Base-by-base conservation (phyloP, 1,139 yeast species). In the Scheffersomyces parashehatae region DNA sequence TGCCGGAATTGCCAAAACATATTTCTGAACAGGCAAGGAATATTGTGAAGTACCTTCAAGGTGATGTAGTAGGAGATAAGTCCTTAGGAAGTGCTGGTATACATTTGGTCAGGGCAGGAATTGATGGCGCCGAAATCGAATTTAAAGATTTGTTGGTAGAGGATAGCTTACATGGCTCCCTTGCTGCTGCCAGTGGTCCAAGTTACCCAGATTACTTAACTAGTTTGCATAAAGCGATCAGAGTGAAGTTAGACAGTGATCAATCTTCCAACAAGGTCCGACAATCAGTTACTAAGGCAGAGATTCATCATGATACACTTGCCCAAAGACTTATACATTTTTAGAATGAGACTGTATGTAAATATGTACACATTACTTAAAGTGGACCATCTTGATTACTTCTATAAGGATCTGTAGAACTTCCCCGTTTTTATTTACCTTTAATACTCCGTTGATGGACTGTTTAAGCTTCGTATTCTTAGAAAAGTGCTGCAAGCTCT, bases 1-100 rank as follows among this genome's bases (percentile, higher is more conserved):
- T 93, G 36, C 98, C 98, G 0, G 80, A 68, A 28, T 63, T 88
- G 15, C 83, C 82, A 5, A 85, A 95, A 0, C 82, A 76, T 29
- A 80, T 91, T 38, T 87, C 90, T 7, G 58, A 60, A 39, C 90
- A 88, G 58, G 85, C 88, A 1, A 73, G 87, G 15, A 81, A 80
- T 44, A 63, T 91, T 45, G 68, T 90, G 33, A 60, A 59, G 11
- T 76, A 70, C 55, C 75, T 82, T 60, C 79, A 81, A 38, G 53
- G 57, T 29, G 61, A 72, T 10, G 65, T 79, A 28, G 57, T 62
- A 36, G 76, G 80, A 0, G 48, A 62, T 12, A 48, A 59, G 10
- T 38, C 57, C 5, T 47, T 56, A 16, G 67, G 67, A 2, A 62
- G 65, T 14, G 73, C 73, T 34, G 77, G 81, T 0, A 64, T 88